Evolutionary conservation across 73 alveolate genomes (phyloP), one percentile per base, ranked within the genome.

Genomic region (Paraurostyla sp.): DNA sequence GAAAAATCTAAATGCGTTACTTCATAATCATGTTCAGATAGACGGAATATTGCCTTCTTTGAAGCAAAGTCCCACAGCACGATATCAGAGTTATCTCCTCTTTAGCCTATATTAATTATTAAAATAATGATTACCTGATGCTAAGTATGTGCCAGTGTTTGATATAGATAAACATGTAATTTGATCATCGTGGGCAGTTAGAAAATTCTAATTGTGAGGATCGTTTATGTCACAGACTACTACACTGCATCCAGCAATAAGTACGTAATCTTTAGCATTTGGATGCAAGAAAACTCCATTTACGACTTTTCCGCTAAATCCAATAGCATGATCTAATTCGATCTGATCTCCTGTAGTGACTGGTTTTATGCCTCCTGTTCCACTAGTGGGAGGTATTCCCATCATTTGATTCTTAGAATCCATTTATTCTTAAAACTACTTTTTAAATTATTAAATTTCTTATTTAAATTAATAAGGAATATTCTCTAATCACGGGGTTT

Each of bases 251-350:
- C 99, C 99, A 41, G 99, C 98, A 1, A 96, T 88, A 38, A 92
- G 76, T 11, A 97, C 88, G 90, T 92, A 97, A 76, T 97, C 98
- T 33, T 63, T 91, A 3, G 96, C 96, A 88, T 97, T 97, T 30
- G 99, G 99, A 83, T 97, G 99, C 43, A 96, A 82, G 18, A 76
- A 88, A 40, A 96, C 97, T 40, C 98, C 81, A 85, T 93, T 87
- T 23, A 91, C 98, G 22, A 92, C 89, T 73, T 92, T 87, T 22
- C 99, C 99, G 41, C 96, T 86, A 62, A 89, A 97, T 45, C 99
- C 99, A 54, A 97, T 95, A 0, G 99, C 99, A 73, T 97, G 99
- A 83, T 97, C 99, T 57, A 97, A 85, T 89, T 97, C 99, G 20
- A 97, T 88, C 29, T 88, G 95, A 41, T 93, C 96, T 87, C 65